Percentiles rank a stretch among this genome's conserved stretches.
Conservation (phyloP, 1,284 basidiomycete genomes). For the Moesziomyces sp. region DNA sequence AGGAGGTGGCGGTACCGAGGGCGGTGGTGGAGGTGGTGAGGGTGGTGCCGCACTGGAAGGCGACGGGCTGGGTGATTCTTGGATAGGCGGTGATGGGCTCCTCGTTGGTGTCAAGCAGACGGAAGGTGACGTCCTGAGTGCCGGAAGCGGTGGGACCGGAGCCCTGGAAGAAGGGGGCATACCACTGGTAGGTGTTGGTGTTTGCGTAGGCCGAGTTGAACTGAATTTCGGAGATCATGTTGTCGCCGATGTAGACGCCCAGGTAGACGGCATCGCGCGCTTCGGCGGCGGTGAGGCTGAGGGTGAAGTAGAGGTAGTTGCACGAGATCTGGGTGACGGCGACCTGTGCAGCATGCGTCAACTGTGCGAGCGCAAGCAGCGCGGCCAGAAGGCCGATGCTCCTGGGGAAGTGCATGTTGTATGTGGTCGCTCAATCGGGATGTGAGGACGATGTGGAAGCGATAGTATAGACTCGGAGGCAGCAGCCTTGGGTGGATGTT, state of each 20-base stretch:
- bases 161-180: constrained; percentile 24
- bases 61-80: constrained; percentile 23
- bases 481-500: too few relatives aligned
- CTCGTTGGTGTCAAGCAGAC: constrained; percentile 25
- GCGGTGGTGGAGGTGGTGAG: constrained; percentile 22
- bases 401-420: constrained; percentile 11
- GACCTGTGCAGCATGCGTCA: constrained; percentile 18
- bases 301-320: constrained; percentile 24
- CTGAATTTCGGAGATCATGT: constrained; percentile 19
- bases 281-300: constrained; percentile 27
- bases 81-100: constrained; percentile 11
- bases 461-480: too few relatives aligned
- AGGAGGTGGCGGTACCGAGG: constrained; percentile 11
- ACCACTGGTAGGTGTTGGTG: constrained; percentile 20
- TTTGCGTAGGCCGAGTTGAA: constrained; percentile 24
- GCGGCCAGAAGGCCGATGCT: constrained; percentile 22
- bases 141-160: constrained; percentile 19
- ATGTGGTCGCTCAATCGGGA: background rate
- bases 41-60: constrained; percentile 40
- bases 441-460: background rate
- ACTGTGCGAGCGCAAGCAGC: constrained; percentile 23
- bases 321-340: constrained; percentile 32
- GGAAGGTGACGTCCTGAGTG: constrained; percentile 24
- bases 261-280: constrained; percentile 9
- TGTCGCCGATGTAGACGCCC: constrained; percentile 16